Base-by-base conservation (phyloP, 176 grass and related monocot species). In the Triticum dicoccoides region DNA sequence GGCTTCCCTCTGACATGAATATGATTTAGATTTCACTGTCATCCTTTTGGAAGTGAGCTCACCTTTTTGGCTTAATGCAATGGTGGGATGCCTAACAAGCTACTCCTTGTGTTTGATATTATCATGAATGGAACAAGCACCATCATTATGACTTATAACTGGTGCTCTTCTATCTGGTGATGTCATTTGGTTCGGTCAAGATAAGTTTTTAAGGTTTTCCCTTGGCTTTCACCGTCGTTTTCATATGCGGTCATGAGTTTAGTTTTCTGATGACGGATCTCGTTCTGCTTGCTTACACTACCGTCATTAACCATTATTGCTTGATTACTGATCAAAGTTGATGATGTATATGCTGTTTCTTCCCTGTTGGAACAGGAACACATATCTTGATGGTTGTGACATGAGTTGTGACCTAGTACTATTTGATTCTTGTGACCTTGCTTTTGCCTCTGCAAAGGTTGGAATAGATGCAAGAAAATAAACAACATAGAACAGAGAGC, bases 191-290 rank as follows among this genome's bases (percentile, higher is more conserved):
- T 85, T 85, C 10, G 86, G 63, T 76, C 82, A 76, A 78, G 69
- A 65, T 71, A 69, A 81, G 51, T 78, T 88, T 91, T 59, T n/a
- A 82, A 72, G 78, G 63, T 85, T 77, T 85, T 91, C 17, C 9
- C 62, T 33, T 65, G 71, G 33, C 72, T 85, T 85, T 91, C 82
- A 78, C 71, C 45, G 17, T 88, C 82, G 24, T 62, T 81, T 84
- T 82, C 33, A 0, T 24, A 24, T 72, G 34, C 13, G 24, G 65
- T 88, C 62, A 78, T 25, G 30, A 72, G 68, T 80, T 21, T 61
- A 30, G 38, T 54, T 59, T 76, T 69, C 76, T 80, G 80, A 80
- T 79, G 84, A 64, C 33, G 35, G 21, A 54, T 29, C 58, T 21
- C 11, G 27, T 75, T 87, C 74, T 91, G 25, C 76, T 69, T 39